Percentiles rank a stretch among this genome's conserved stretches.
Conservation (phyloP, 2,329 filamentous ascomycete species). For the Cyphellophora attinorum region DNA sequence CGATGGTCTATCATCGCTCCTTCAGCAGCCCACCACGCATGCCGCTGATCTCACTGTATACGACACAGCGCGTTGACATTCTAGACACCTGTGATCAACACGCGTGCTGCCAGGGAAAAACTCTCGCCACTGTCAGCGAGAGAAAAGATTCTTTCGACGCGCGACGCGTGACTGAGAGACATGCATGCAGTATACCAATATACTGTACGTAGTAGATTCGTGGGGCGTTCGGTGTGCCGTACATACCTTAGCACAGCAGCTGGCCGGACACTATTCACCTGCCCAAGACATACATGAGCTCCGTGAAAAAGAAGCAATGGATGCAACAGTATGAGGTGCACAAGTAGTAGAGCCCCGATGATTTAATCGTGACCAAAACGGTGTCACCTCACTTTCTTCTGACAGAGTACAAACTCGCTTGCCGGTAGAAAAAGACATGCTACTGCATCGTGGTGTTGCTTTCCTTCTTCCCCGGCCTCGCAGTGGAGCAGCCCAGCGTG, state of each 20-base stretch:
- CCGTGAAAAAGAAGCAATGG: too few relatives aligned
- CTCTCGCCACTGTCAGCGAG: background rate
- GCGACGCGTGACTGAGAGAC: too few relatives aligned
- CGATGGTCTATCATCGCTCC: background rate
- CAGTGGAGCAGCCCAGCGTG: background rate
- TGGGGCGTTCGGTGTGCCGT: too few relatives aligned
- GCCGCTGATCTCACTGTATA: background rate
- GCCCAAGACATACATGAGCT: too few relatives aligned
- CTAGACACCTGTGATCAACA: too few relatives aligned
- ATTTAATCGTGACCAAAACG: background rate
- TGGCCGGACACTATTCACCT: too few relatives aligned
- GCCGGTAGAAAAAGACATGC: background rate
- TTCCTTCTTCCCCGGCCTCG: background rate
- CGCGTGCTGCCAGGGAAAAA: background rate
- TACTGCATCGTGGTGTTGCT: too few relatives aligned
- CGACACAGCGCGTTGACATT: too few relatives aligned
- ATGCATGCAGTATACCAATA: too few relatives aligned
- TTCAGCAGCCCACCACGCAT: background rate
- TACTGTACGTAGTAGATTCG: too few relatives aligned
- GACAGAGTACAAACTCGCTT: constrained; percentile 6
- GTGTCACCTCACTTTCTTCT: constrained; percentile 1
- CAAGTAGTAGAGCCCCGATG: background rate
- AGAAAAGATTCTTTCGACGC: too few relatives aligned
- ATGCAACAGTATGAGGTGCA: background rate
- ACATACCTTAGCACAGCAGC: too few relatives aligned